Base-by-base conservation (phyloP, 2,329 filamentous ascomycete species). In the Penicillium sclerotiorum region DNA sequence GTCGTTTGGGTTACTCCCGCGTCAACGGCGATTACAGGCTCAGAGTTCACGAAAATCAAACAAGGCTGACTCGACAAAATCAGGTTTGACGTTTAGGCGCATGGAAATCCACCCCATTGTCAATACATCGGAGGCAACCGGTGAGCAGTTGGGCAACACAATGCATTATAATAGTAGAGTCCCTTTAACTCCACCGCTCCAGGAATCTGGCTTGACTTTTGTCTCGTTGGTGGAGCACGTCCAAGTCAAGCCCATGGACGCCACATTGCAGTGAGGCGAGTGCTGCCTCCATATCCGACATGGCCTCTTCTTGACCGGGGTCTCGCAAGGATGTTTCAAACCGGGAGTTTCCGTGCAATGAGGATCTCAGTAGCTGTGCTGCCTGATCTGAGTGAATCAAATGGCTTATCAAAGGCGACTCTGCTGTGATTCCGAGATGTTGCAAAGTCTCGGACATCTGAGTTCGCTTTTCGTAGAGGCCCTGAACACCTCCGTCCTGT, bases 241-340 rank as follows among this genome's bases (percentile, higher is more conserved):
- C 65, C 49, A 68, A 37, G 38, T 72, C 57, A 21, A 74, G 56
- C n/a, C 57, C 57, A 46, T 69, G 59, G 18, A 72, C 52, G 1
- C 65, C 67, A 40, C 64, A 65, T 40, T 70, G 68, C 22, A 73
- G 53, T 17, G 37, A 36, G 6, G 49, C 53, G 25, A 74, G 57
- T 45, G 66, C 59, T 3, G 44, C 42, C 49, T 73, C 70, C 39
- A 74, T 59, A 6, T 52, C 52, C 17, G 43, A 52, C 27, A 73
- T 59, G 20, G 53, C 56, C 22, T 52, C 52, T 25, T 67, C 59
- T 43, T 70, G 63, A 7, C 50, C 53, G n/a, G 46, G 30, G 49
- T 69, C 59, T 5, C 53, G 55, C 18, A 72, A 49, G 8, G 66
- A 68, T 13, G 53, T 52, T 45, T 58, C 51, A 48, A 61, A 68